Percentiles rank a stretch among this genome's conserved stretches.
These are phyloP conservation scores for Plantago ovata DNA, from an alignment of 257 asterid genomes.

Conservation along the genomic window DNA sequence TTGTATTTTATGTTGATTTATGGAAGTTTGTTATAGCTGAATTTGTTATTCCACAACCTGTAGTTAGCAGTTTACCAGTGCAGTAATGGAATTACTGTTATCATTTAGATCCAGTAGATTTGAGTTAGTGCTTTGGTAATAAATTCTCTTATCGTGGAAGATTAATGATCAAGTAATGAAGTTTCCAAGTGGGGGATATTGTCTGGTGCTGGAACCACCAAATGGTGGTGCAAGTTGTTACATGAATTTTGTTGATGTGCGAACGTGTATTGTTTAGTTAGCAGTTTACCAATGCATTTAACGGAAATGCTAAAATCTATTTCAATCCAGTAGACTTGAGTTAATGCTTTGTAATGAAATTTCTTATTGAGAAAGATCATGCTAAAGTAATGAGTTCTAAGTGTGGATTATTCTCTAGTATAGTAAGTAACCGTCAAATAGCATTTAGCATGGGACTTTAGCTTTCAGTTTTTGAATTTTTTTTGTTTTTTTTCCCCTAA, in stretches of 20 bases:
- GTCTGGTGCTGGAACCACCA: not conserved
- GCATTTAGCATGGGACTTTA: slow-evolving; percentile 5
- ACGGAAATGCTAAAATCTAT: slow-evolving; percentile 15
- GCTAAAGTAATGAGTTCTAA: not conserved
- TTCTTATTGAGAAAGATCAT: not conserved
- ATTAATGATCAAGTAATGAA: no score
- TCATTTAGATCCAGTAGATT: no score
- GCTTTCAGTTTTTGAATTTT: slow-evolving; percentile 11
- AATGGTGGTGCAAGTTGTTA: not conserved
- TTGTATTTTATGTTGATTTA: no score
- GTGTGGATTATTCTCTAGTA: not conserved
- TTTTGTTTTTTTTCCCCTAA: no score
- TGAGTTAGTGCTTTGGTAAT: no score
- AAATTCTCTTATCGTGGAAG: no score
- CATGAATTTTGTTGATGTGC: not conserved
- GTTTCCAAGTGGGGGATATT: not conserved
- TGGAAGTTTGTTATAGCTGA: no score
- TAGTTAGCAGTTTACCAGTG: no score
- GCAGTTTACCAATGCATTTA: not conserved
- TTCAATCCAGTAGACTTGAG: slow-evolving; percentile 3
- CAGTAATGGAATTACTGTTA: no score
- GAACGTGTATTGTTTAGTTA: slow-evolving; percentile 14
- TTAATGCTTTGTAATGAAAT: slow-evolving; percentile 12
- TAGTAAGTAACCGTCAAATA: not conserved
- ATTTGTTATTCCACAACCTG: no score